A percentile compares a stretch with the other conserved stretches of the same genome.
These are phyloP conservation scores for Leccinum rimulosum DNA, from an alignment of 768 basidiomycete species.

Conservation along the genomic window DNA sequence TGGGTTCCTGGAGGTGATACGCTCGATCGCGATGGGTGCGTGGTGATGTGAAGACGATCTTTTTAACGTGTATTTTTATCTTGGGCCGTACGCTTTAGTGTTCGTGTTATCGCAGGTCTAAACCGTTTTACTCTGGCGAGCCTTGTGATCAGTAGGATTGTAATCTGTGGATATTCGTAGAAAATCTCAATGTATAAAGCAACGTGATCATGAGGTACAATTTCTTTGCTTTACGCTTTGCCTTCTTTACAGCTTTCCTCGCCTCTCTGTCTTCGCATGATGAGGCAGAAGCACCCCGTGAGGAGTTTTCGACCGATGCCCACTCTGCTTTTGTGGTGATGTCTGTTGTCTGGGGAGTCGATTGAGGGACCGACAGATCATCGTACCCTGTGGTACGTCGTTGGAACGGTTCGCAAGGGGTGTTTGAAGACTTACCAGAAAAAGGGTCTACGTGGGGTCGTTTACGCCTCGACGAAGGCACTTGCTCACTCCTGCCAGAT, in stretches of 20 bases:
- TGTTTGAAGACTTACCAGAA: constrained; percentile 42
- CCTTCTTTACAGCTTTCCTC: constrained; percentile 33
- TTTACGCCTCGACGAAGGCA: too few relatives aligned
- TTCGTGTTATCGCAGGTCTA: constrained; percentile 11
- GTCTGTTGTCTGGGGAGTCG: not conserved
- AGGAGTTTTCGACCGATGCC: constrained; percentile 4
- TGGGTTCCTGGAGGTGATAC: constrained; percentile 45
- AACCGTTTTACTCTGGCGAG: constrained; percentile 15
- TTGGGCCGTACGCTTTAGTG: constrained; percentile 29
- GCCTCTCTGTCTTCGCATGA: constrained; percentile 23
- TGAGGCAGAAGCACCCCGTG: constrained; percentile 23
- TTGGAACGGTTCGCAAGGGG: not conserved
- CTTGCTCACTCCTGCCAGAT: not conserved
- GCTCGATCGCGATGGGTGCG: constrained; percentile 56
- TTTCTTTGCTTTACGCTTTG: constrained; percentile 35
- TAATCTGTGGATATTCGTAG: constrained; percentile 9
- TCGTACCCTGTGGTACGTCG: constrained; percentile 30
- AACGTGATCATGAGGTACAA: constrained; percentile 1
- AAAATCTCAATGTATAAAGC: constrained; percentile 16
- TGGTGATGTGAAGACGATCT: constrained; percentile 34
- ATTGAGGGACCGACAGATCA: constrained; percentile 11
- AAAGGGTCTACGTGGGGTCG: constrained; percentile 31
- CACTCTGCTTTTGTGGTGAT: constrained; percentile 12
- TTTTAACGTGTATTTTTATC: constrained; percentile 27
- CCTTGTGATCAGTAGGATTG: constrained; percentile 10